These are phyloP conservation scores for Powellomyces hirtus DNA, from an alignment of 192 early-diverging fungal species.

Conservation along the genomic window DNA sequence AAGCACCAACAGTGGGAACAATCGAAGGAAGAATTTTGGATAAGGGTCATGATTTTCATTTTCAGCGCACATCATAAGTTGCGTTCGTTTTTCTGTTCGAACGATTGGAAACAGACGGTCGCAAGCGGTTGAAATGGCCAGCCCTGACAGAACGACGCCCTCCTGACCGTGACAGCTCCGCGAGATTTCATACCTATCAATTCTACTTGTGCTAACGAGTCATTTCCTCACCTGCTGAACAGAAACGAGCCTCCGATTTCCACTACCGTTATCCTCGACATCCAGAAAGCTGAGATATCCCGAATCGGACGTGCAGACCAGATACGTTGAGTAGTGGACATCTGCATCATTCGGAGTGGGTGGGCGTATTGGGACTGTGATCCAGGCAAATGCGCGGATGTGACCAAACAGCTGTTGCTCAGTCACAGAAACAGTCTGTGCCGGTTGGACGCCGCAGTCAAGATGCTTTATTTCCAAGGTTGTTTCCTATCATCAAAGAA, in stretches of 20 bases:
- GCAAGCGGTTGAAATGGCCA: too few species aligned
- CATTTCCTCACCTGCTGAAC: constrained; percentile 9
- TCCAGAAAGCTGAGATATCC: constrained; percentile 28
- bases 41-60: too few species aligned
- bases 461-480: neutral
- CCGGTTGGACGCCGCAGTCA: neutral
- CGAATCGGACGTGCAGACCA: constrained; percentile 26
- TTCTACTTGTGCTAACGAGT: neutral
- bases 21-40: too few species aligned
- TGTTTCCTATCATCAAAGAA: neutral
- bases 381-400: neutral
- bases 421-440: neutral
- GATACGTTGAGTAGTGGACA: neutral
- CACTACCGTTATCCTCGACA: neutral
- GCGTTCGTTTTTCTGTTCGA: too few species aligned
- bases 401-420: constrained; percentile 21
- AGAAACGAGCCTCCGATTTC: neutral
- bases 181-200: too few species aligned
- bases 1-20: neutral
- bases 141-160: too few species aligned
- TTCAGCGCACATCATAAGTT: too few species aligned
- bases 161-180: too few species aligned
- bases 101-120: too few species aligned
- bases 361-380: neutral
- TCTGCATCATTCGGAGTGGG: neutral